phyloP scores from a whole-genome alignment of 2,329 filamentous ascomycete genomes.

The Tolypocladium tropicale region DNA sequence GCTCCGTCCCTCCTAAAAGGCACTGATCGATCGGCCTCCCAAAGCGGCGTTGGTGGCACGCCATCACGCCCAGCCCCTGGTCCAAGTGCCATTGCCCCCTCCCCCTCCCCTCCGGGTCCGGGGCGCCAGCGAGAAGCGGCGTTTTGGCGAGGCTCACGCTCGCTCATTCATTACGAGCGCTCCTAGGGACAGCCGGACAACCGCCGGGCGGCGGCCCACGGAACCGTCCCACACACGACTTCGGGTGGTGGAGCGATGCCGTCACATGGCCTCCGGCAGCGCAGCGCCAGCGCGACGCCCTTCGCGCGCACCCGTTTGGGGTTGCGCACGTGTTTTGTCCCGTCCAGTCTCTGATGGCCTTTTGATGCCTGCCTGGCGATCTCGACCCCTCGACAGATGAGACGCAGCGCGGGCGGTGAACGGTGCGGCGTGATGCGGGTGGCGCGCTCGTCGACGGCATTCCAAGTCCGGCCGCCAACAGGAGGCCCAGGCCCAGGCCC shows the following conservation, averaged over 20 bases:
- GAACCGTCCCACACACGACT: not conserved
- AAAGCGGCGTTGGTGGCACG: not conserved
- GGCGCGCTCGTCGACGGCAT: not conserved
- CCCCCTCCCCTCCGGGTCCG: too few species aligned
- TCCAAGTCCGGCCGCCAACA: not conserved
- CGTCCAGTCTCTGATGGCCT: not conserved
- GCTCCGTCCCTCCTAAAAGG: too few species aligned
- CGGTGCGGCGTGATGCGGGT: not conserved
- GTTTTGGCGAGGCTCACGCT: not conserved
- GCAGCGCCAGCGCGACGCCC: not conserved
- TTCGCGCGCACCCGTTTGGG: not conserved
- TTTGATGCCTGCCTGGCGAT: not conserved
- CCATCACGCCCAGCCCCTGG: not conserved
- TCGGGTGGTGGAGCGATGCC: not conserved
- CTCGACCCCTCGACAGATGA: too few species aligned
- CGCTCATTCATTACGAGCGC: too few species aligned
- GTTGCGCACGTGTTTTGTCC: not conserved
- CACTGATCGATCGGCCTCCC: not conserved
- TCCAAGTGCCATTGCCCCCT: too few species aligned
- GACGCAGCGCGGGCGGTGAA: too few species aligned
- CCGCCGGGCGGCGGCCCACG: not conserved
- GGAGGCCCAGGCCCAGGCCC: too few species aligned
- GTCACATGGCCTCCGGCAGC: not conserved
- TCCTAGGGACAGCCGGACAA: too few species aligned
- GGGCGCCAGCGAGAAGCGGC: not conserved